Base-by-base conservation (phyloP, 2,329 filamentous ascomycete species). In the Xenoacremonium recifei region DNA sequence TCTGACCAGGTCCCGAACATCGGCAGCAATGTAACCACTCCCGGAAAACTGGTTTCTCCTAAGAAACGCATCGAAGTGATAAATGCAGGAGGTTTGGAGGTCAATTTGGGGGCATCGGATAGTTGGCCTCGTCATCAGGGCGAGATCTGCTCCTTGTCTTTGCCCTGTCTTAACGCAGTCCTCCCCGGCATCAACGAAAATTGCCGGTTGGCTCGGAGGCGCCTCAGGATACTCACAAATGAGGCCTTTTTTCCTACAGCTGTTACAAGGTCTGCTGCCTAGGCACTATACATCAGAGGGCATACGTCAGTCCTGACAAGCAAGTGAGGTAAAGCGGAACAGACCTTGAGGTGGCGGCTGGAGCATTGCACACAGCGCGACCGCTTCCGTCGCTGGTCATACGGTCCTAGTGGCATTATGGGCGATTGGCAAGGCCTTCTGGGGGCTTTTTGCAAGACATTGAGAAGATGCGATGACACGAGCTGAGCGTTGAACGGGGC, bases 261-360 rank as follows among this genome's bases (percentile, higher is more conserved):
- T 57, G 6, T 33, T 45, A 32, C 64, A 67, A 5, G 64, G 62
- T 17, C 36, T 19, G 6, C 32, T 44, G 25, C 64, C 64, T 38
- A 62, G 65, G 47, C 64, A 67, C 64, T 66, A 5, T 1, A 12
- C n/a, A n/a, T n/a, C 12, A 7, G 5, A 18, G 13, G 11, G 13
- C 12, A 15, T 4, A 1, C 13, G 10, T 47, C 30, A 25, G 39
- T 27, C 13, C 13, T 33, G 21, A n/a, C n/a, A n/a, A n/a, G n/a
- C n/a, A 42, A 31, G 5, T 11, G 16, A 12, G 12, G 17, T 6
- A 23, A 16, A 6, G 29, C 29, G 11, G 33, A 31, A 31, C 51
- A 7, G 34, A 61, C 64, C 49, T 66, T 67, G 7, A 66, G 50
- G 42, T 67, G 64, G 37, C 62, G 63, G 18, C 42, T 35, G 3